Evolutionary conservation across 1,284 basidiomycete genomes (phyloP), one percentile per base, ranked within the genome.

Genomic region (Leccinum subrobustum): DNA sequence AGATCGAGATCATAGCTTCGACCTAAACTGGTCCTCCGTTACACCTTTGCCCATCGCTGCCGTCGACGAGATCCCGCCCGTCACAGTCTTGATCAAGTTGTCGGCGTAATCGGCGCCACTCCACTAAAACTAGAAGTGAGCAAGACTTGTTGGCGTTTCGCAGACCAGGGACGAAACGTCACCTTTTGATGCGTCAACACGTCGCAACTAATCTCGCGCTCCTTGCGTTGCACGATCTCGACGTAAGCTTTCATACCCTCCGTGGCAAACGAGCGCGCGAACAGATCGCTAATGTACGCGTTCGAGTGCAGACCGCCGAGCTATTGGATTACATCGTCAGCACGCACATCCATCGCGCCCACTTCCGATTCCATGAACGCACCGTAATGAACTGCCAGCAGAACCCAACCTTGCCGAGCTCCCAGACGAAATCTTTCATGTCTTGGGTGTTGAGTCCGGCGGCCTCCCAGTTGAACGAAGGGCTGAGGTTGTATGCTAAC

Each of bases 381-480:
- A 94, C 92, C 66, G 95, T 97, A 76, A 99, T 98, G 82, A 99
- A 98, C 75, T 98, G 96, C 95, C 96, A 98, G 62, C 92, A 89
- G 74, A 96, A 96, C 51, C 93, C 95, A 53, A 96, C 86, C 80
- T 91, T 95, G 61, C 91, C 94, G 18, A 97, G 83, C 68, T 95
- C 86, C 96, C 96, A 98, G 47, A 99, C 87, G 76, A 89, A 99
- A 61, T 83, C 79, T 77, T 92, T 83, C 94, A 96, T 98, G 70
- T 96, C 93, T 63, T 84, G 81, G 67, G 89, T 83, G 52, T 83
- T 86, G 35, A 99, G 83, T 37, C 96, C 96, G 16, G 95, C 96
- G 4, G 94, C 95, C 67, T 92, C 90, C 89, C 90, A 92, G 73
- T 95, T 96, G 84, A 96, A 96, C 58, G 89, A 92, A 14, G 95